phyloP scores from a whole-genome alignment of 148 eudicot genomes.

The Rhododendron mucronatum region DNA sequence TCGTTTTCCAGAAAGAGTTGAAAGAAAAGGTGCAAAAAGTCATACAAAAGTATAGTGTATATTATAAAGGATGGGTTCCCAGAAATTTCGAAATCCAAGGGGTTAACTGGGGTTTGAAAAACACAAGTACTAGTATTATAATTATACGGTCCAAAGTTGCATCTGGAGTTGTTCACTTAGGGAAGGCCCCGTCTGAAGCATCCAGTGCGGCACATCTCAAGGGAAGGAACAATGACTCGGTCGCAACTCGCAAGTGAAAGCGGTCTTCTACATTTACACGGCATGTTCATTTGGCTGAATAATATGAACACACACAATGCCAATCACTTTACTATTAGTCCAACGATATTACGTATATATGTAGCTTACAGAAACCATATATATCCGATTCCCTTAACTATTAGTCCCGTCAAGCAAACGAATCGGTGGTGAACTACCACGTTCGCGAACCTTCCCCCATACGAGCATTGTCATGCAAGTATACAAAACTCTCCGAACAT shows the following conservation, averaged over 20 bases:
- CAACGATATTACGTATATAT: neutral
- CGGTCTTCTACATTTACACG: neutral
- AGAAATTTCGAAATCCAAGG: neutral
- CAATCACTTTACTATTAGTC: neutral
- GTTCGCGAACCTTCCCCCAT: neutral
- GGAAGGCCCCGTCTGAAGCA: neutral
- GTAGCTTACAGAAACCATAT: no score
- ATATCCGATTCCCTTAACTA: neutral
- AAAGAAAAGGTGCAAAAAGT: neutral
- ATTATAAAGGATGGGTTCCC: neutral
- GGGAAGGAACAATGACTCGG: neutral
- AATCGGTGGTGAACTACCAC: neutral
- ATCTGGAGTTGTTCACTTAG: neutral
- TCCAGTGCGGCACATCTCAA: constrained; percentile 10
- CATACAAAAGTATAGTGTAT: neutral
- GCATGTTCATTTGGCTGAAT: neutral
- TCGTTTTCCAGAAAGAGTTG: neutral
- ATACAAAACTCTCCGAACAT: neutral
- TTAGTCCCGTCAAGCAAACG: neutral
- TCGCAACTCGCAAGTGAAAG: neutral
- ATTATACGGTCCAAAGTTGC: neutral
- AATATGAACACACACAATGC: neutral
- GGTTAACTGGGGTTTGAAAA: neutral
- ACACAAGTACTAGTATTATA: neutral
- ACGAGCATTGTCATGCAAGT: neutral